These are phyloP conservation scores for Medicago arabica DNA, from an alignment of 306 rosid species.

Conservation along the genomic window DNA sequence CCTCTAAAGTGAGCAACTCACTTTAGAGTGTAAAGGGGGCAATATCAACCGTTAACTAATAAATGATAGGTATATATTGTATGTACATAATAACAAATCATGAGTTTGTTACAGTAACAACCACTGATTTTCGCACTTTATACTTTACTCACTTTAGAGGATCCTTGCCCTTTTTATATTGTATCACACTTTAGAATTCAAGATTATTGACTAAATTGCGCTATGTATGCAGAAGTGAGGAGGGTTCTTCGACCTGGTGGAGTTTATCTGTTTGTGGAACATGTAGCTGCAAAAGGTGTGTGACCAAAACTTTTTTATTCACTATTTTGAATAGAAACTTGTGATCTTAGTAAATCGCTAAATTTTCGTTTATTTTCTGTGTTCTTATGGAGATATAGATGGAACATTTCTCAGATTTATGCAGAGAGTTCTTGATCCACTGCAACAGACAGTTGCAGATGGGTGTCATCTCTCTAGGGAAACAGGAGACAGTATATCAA, in stretches of 20 bases:
- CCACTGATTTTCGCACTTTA: no score
- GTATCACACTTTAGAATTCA: constrained; percentile 9
- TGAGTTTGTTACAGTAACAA: no score
- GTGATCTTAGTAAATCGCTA: background rate
- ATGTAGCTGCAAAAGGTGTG: constrained; percentile 84
- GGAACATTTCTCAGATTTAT: constrained; percentile 66
- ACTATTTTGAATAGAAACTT: constrained; percentile 7
- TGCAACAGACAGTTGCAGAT: constrained; percentile 72
- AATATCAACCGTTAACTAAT: no score
- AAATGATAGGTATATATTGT: no score
- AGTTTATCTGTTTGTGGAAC: constrained; percentile 73
- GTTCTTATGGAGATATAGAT: constrained; percentile 53
- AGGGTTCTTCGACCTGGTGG: constrained; percentile 88
- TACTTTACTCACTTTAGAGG: no score
- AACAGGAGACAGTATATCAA: constrained; percentile 61
- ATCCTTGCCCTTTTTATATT: background rate
- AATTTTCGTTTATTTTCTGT: background rate
- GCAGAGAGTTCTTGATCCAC: constrained; percentile 73
- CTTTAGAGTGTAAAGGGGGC: no score
- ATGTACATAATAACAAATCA: no score
- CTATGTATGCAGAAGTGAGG: constrained; percentile 65
- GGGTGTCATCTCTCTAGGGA: constrained; percentile 82
- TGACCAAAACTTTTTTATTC: constrained; percentile 35
- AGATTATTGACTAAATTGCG: background rate
- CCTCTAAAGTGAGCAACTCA: no score